Evolutionary conservation across 1,284 basidiomycete species (phyloP), one percentile per base, ranked within the genome.

Genomic region (Microbotryomycetes sp.): DNA sequence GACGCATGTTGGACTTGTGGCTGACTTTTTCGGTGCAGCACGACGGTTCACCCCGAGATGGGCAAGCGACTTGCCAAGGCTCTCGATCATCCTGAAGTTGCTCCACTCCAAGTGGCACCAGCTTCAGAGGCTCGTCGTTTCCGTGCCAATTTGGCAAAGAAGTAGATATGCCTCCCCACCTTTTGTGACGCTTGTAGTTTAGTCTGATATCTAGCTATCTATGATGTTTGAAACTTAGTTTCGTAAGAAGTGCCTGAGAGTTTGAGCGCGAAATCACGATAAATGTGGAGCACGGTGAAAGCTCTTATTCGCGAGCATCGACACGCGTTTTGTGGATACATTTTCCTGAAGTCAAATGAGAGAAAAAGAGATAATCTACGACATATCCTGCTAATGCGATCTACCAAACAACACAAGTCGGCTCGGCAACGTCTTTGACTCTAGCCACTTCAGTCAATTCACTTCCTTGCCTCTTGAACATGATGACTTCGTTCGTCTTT

Each of bases 31-130:
- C 16, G 29, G 22, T 55, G 19, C 64, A 89, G 86, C 64, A 92
- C 48, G 83, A 85, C 47, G 59, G 84, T 93, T 63, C 82, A 86
- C 74, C 84, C 87, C 72, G 80, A 78, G 29, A 78, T 92, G 46
- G 84, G 84, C 4, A 81, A 86, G 74, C 81, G 86, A 64, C 80
- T 94, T 69, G 87, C 88, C 26, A 82, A 82, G 72, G 86, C 82
- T 2, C 81, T 91, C 54, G 84, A 84, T 54, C 78, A 82, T 15
- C 29, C 66, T 42, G 49, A 36, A 31, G 58, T 63, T 62, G 71
- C 73, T 16, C 63, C 71, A 9, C 68, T 72, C 66, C 71, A 75
- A 59, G 73, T 71, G 30, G 67, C 70, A 29, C 57, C 72, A 15
- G 74, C 75, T 4, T 59, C 73, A 3, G 81, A 84, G 74, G 83